Evolutionary conservation across 179 eudicot species (phyloP), one percentile per base, ranked within the genome.

Genomic region (Sideroxylon spinosum): DNA sequence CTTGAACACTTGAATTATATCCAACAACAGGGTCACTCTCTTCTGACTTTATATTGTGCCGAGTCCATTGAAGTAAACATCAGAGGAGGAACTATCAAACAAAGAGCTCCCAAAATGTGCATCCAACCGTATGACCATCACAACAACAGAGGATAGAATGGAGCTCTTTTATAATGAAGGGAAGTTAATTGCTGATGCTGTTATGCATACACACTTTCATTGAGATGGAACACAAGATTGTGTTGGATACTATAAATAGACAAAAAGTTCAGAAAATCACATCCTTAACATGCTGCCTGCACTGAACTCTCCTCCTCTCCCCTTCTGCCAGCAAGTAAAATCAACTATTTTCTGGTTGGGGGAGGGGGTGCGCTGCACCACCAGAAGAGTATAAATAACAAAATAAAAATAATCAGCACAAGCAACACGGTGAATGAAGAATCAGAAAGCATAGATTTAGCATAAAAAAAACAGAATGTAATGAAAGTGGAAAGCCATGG

Each of bases 151-250:
- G n/a, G 50, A 55, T 28, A 57, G 28, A 19, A 19, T 29, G 52
- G 11, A n/a, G 56, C 26, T 75, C 13, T 46, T 75, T 62, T 23
- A 56, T 26, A 52, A 52, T 50, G 10, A 65, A 19, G 73, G 61
- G 23, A 52, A 66, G 64, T 76, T 52, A 28, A 53, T 66, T 50
- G 17, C 32, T 52, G 52, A n/a, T n/a, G n/a, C n/a, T n/a, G n/a
- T n/a, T n/a, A n/a, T n/a, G n/a, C 64, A 50, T 19, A 28, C n/a
- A 76, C 64, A 76, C 20, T 52, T 66, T 20, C n/a, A 76, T 50
- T 14, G 9, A 17, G 52, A 76, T 52, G 73, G 29, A 65, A 8
- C 46, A 66, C 50, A 25, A 67, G 61, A 65, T 76, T 32, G 23
- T 53, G 19, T 20, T 76, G 44, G 71, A 28, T 49, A 3, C 26